Evolutionary conservation across 2,329 filamentous ascomycete genomes (phyloP), one percentile per base, ranked within the genome.

Genomic region (Paraphaeosphaeria sporulosa): DNA sequence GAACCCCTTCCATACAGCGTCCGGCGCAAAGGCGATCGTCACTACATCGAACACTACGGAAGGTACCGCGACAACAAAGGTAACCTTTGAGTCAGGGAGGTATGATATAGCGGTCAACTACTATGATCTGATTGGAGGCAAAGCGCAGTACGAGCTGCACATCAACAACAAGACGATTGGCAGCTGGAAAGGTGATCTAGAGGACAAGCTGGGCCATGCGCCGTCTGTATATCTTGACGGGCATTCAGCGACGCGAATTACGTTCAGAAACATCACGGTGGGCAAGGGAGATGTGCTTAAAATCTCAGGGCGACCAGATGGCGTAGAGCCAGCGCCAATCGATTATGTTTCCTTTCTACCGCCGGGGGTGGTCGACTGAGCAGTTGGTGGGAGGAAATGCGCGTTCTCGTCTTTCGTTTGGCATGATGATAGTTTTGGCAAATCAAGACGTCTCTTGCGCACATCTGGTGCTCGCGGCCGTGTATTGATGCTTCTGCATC

Each of bases 81-180:
- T 89, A 1, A 66, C 77, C 0, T 85, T 85, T 54, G 73, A 80
- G 1, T 78, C 80, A 0, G 88, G 87, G 0, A 82, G 67, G 5
- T 92, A 91, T 63, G 83, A 89, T 64, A 61, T 92, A 2, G 87
- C 85, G 0, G 82, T 91, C 8, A 89, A 89, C 61, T 91, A 91
- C 69, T 91, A 84, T 64, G 88, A 92, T 67, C 60, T 89, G 8
- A 81, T 82, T 30, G 82, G 82, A n/a, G 89, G 89, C 0, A 81
- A 80, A 57, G 81, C 89, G 2, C 77, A 79, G 1, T 91, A 84
- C 72, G 77, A 84, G 60, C 63, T 89, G 1, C 85, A 78, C 52
- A 67, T 91, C 4, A 85, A 86, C 61, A 81, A 85, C 32, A 68
- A 74, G 13, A 70, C 80, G 7, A 65, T 91, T 1, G 88, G 87